phyloP scores from a whole-genome alignment of 345 rosid species.

The Anacardium occidentale region DNA sequence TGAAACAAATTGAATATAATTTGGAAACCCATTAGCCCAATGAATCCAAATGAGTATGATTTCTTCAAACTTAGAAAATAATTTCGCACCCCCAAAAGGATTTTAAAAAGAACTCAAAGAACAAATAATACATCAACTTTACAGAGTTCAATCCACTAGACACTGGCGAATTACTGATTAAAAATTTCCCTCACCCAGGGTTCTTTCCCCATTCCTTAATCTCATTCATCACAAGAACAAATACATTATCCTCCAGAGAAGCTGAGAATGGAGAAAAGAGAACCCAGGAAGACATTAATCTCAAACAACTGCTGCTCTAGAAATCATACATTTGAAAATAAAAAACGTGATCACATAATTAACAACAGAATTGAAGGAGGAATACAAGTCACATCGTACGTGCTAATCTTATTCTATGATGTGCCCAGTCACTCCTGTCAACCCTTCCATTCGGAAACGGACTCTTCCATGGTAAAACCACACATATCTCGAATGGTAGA shows the following conservation, averaged over 20 bases:
- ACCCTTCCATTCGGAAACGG: slow-evolving; percentile 4
- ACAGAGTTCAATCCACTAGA: slow-evolving; percentile 1
- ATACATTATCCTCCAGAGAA: not conserved
- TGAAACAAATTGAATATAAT: too few species aligned
- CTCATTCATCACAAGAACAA: not conserved
- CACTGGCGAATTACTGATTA: not conserved
- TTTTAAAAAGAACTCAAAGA: not conserved
- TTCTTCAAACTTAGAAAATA: not conserved
- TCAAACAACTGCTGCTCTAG: not conserved
- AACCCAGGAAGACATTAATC: not conserved
- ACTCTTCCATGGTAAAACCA: slow-evolving; percentile 1
- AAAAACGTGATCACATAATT: slow-evolving; percentile 8
- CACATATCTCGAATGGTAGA: not conserved
- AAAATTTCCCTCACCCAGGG: not conserved
- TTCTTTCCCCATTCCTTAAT: not conserved
- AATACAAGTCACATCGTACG: not conserved
- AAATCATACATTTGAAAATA: slow-evolving; percentile 12
- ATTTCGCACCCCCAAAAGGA: too few species aligned
- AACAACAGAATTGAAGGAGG: slow-evolving; percentile 2
- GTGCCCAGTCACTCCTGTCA: not conserved
- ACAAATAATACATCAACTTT: slow-evolving; percentile 7
- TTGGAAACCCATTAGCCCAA: not conserved
- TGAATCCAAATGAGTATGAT: not conserved
- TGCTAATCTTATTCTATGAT: slow-evolving; percentile 10
- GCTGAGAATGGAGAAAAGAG: slow-evolving; percentile 5